phyloP scores from a whole-genome alignment of 2,329 filamentous ascomycete species.

The Daldinia sp. region DNA sequence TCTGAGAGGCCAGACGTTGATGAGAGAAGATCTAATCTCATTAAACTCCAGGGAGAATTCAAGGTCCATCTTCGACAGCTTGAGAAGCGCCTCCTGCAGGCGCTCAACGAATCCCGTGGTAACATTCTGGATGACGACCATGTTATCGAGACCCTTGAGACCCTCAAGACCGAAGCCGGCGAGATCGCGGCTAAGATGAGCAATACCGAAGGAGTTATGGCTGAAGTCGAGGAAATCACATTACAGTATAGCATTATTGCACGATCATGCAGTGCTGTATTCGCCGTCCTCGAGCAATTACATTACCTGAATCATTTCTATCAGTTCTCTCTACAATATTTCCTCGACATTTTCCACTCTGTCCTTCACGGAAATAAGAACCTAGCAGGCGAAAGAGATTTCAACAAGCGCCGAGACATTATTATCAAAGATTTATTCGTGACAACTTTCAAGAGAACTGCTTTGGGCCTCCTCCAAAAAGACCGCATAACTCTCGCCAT shows the following conservation, averaged over 20 bases:
- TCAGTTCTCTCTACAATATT: constrained; percentile 98
- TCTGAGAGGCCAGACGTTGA: constrained; percentile 97
- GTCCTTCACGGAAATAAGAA: constrained; percentile 84
- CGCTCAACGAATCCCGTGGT: constrained; percentile 94
- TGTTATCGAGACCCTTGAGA: constrained; percentile 97
- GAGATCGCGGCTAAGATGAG: constrained; percentile 97
- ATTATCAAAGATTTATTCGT: constrained; percentile 93
- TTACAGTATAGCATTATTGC: constrained; percentile 94
- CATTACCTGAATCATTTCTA: constrained; percentile 99
- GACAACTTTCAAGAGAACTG: constrained; percentile 92
- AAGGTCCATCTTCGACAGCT: constrained; percentile 96
- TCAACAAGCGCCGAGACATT: constrained; percentile 82
- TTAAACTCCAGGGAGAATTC: constrained; percentile 99
- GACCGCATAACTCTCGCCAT: constrained; percentile 94
- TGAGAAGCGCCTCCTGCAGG: constrained; percentile 91
- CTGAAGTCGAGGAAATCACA: constrained; percentile 95
- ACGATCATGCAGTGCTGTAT: constrained; percentile 94
- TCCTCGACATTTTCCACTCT: constrained; percentile 95
- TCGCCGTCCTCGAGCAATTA: constrained; percentile 94
- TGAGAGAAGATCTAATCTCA: constrained; percentile 93
- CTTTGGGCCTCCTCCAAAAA: constrained; percentile 88
- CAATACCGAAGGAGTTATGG: constrained; percentile 97
- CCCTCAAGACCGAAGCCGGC: constrained; percentile 94
- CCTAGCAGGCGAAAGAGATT: constrained; percentile 73
- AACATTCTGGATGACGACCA: constrained; percentile 99